Evolutionary conservation across 2,329 filamentous ascomycete genomes (phyloP), one percentile per base, ranked within the genome.

Genomic region (Camptophora hylomeconis): DNA sequence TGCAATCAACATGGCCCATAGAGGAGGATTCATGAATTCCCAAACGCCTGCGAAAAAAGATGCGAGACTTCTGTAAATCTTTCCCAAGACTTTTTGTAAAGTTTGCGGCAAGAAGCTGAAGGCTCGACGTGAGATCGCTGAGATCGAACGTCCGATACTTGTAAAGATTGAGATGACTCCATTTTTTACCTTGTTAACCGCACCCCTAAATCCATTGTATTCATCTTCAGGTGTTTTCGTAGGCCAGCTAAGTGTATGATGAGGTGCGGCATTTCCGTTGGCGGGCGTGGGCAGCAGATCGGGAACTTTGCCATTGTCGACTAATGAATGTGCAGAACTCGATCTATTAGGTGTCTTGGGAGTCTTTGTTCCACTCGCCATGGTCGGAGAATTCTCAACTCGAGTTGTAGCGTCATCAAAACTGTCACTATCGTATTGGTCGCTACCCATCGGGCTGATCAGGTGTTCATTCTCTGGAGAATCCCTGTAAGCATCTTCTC

Each of bases 1-100:
- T n/a, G 89, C 82, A 20, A 75, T 63, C 18, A 95, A 61, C 89
- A 98, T 95, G 17, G 89, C 86, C 84, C 86, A 95, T 15, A 98
- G 73, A 1, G 89, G 89, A 22, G 89, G 87, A 56, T 95, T 95
- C 87, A 98, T 95, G 53, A 94, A 93, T 26, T 80, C 79, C 80
- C 80, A 89, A 8, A 86, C 51, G 29, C 84, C 84, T 26, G 57
- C 57, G 42, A 70, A 56, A 43, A 81, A 76, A 38, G 52, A 68
- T 53, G 43, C 44, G 17, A 58, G 30, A 22, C 52, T 56, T 17
- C 47, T 52, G 24, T 52, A 57, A 11, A 58, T 38, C 14, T 51
- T 57, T 7, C 58, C 53, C 3, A 75, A 45, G 5, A 49, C 41
- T 28, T 56, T 64, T 44, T 76, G 72, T 1, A 70, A 35, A 11